Conservation (phyloP, 345 rosid species). For the Dimocarpus longan region DNA sequence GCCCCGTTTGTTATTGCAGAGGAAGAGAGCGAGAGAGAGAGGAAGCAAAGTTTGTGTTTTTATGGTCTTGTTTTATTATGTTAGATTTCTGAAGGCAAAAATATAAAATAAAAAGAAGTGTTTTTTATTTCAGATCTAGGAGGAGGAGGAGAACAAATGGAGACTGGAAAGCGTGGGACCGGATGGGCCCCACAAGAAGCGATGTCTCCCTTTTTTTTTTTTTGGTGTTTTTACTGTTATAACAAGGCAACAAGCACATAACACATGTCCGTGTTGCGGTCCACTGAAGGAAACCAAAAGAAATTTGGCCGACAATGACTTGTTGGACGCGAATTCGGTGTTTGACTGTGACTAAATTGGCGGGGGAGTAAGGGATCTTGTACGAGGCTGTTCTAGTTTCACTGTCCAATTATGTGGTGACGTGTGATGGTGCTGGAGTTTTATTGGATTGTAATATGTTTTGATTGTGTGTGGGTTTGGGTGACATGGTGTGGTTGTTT, state of each 20-base stretch:
- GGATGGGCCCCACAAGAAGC: too few relatives aligned
- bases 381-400: too few relatives aligned
- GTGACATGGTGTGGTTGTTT: too few relatives aligned
- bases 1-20: not conserved
- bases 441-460: too few relatives aligned
- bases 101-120: not conserved
- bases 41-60: not conserved
- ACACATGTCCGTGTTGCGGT: not conserved
- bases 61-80: not conserved
- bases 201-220: too few relatives aligned
- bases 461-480: too few relatives aligned
- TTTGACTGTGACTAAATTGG: too few relatives aligned
- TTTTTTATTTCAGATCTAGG: not conserved
- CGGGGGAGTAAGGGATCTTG: too few relatives aligned
- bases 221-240: too few relatives aligned
- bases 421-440: too few relatives aligned
- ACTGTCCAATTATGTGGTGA: too few relatives aligned
- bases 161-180: not conserved
- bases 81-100: not conserved
- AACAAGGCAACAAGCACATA: not conserved
- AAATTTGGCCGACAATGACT: not conserved
- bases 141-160: not conserved
- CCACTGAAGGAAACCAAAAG: not conserved
- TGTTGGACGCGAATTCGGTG: too few relatives aligned
- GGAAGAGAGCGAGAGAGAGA: not conserved